Base-by-base conservation (phyloP, 495 filamentous ascomycete species). In the Penicillium macrosclerotiorum region DNA sequence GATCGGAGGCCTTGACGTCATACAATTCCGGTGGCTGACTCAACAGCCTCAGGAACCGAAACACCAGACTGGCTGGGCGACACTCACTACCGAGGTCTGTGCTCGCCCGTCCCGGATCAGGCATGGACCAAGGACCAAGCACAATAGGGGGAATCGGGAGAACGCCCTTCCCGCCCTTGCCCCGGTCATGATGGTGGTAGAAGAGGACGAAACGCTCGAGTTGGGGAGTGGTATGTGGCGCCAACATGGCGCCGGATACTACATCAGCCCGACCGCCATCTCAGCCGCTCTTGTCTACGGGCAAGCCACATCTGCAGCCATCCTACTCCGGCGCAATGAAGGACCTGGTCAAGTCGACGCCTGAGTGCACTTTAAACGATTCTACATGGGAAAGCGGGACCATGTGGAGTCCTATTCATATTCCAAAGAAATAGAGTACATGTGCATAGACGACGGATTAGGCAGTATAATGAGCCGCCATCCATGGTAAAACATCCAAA, bases 1-100 rank as follows among this genome's bases (percentile, higher is more conserved):
- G 25, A 36, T 34, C 31, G 40, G 45, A 19, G n/a, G 14, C 4
- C 17, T 23, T 58, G 55, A 58, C 55, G 55, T 58, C 55, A 58
- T 47, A 8, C 11, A 18, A 12, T 29, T 22, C 27, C 16, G 29
- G 6, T 39, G 26, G 45, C 49, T 57, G 41, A 45, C 34, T 44
- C n/a, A 48, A 42, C 27, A 32, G 19, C 25, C 19, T 48, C 53
- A 52, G 53, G 53, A 56, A 56, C 53, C 34, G 31, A 33, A 35
- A 36, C 33, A 36, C 22, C 9, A 4, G 0, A n/a, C n/a, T n/a
- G n/a, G n/a, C n/a, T n/a, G n/a, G n/a, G n/a, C n/a, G n/a, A n/a
- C n/a, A n/a, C n/a, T n/a, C n/a, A n/a, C n/a, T n/a, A n/a, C n/a
- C n/a, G n/a, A n/a, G n/a, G n/a, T n/a, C n/a, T n/a, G n/a, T n/a